phyloP scores from a whole-genome alignment of 139 green algal species.

The Limnomonas spitsbergensis region DNA sequence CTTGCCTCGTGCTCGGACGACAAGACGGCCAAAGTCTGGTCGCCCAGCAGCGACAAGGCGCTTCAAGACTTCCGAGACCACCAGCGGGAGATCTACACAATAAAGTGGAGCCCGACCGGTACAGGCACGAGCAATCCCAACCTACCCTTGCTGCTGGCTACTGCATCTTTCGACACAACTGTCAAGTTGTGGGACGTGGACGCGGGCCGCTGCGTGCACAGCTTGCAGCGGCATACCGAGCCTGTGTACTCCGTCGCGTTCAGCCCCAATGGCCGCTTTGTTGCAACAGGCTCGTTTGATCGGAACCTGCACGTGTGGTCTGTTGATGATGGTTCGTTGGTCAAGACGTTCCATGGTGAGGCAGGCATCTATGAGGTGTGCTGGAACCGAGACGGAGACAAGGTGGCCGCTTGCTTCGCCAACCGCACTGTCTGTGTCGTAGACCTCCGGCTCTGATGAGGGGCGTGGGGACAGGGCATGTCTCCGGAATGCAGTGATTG shows the following conservation, averaged over 20 bases:
- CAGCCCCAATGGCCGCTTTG: conserved; percentile 67
- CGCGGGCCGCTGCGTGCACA: conserved; percentile 55
- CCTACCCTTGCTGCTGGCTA: conserved; percentile 67
- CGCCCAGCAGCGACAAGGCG: conserved; percentile 42
- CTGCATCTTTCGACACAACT: conserved; percentile 82
- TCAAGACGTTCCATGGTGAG: conserved; percentile 61
- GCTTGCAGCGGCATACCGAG: conserved; percentile 64
- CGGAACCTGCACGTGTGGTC: conserved; percentile 73
- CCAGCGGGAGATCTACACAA: conserved; percentile 85
- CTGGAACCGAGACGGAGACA: conserved; percentile 71
- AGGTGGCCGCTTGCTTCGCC: conserved; percentile 71
- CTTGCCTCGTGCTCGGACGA: conserved; percentile 90
- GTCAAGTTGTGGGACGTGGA: conserved; percentile 85
- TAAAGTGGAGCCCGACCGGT: conserved; percentile 76
- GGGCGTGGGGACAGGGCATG: too few relatives aligned
- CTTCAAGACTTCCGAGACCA: conserved; percentile 68
- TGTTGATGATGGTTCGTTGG: conserved; percentile 61
- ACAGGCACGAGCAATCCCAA: conserved; percentile 58
- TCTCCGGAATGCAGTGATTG: too few relatives aligned
- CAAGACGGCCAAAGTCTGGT: conserved; percentile 71
- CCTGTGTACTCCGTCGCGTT: conserved; percentile 84
- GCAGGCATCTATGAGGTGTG: conserved; percentile 85
- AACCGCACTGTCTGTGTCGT: conserved; percentile 73
- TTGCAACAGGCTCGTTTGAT: conserved; percentile 82
- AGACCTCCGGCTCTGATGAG: conserved; percentile 61